phyloP scores from a whole-genome alignment of 2,329 filamentous ascomycete species.

The Trichoderma hamatum region DNA sequence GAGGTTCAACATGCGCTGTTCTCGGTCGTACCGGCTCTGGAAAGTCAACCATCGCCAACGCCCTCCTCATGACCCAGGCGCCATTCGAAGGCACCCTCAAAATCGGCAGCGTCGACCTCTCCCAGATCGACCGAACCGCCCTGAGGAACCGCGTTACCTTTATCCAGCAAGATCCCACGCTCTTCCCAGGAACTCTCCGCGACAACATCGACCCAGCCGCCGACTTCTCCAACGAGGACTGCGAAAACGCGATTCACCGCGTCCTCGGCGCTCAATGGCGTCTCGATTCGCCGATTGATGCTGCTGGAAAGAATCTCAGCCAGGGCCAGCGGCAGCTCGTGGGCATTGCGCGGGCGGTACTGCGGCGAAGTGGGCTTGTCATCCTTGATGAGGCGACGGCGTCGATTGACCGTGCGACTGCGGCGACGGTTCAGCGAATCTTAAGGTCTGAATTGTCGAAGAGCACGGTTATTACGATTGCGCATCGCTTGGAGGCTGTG shows the following conservation, averaged over 20 bases:
- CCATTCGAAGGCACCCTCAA: constrained; percentile 54
- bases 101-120: constrained; percentile 58
- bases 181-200: constrained; percentile 61
- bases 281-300: constrained; percentile 57
- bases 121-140: constrained; percentile 55
- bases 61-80: constrained; percentile 59
- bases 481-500: constrained; percentile 67
- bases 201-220: constrained; percentile 71
- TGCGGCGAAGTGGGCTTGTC: constrained; percentile 62
- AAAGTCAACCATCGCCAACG: constrained; percentile 75
- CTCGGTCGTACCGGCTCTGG: constrained; percentile 85
- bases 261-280: constrained; percentile 58
- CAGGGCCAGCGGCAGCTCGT: constrained; percentile 67
- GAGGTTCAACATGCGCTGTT: constrained; percentile 64
- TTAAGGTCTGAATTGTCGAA: constrained; percentile 56
- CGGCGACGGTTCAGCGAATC: constrained; percentile 59
- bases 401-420: constrained; percentile 63
- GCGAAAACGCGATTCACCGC: constrained; percentile 56
- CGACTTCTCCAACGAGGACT: constrained; percentile 57
- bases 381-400: constrained; percentile 68
- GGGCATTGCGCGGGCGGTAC: constrained; percentile 61
- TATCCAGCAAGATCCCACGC: constrained; percentile 65
- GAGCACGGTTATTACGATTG: constrained; percentile 67
- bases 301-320: constrained; percentile 63
- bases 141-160: constrained; percentile 63